phyloP scores from a whole-genome alignment of 495 filamentous ascomycete species.

The Cenococcum geophilum region DNA sequence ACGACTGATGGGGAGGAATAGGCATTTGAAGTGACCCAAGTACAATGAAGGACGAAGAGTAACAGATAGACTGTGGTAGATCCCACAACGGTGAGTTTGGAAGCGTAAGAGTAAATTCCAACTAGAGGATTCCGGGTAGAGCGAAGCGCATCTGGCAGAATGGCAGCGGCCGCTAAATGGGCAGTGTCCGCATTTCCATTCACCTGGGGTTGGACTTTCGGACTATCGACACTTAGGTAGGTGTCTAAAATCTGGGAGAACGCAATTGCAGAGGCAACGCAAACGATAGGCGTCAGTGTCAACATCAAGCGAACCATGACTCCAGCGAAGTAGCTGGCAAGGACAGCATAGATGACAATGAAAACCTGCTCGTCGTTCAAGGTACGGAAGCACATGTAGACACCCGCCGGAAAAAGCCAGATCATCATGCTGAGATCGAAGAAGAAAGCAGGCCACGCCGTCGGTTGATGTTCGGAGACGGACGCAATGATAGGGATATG shows the following conservation, averaged over 20 bases:
- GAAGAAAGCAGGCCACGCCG: constrained; percentile 99
- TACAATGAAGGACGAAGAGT: constrained; percentile 94
- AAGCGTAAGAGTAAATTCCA: constrained; percentile 75
- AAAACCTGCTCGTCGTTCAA: constrained; percentile 97
- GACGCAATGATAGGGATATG: constrained; percentile 99
- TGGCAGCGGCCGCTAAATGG: constrained; percentile 35
- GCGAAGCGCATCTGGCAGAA: constrained; percentile 49
- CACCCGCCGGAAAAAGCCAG: constrained; percentile 97
- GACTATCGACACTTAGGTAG: constrained; percentile 58
- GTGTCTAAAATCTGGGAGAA: constrained; percentile 84
- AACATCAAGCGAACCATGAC: constrained; percentile 99
- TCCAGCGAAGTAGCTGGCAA: constrained; percentile 95
- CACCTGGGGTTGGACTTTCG: constrained; percentile 44
- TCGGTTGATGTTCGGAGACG: constrained; percentile 98
- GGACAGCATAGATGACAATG: constrained; percentile 90
- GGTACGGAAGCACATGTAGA: constrained; percentile 95
- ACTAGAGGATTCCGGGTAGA: constrained; percentile 66
- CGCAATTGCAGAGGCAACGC: constrained; percentile 86
- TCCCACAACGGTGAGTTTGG: constrained; percentile 67
- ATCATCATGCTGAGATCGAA: constrained; percentile 98
- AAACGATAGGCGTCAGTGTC: constrained; percentile 93
- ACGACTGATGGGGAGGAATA: constrained; percentile 98
- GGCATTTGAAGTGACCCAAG: constrained; percentile 98
- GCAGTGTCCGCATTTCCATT: constrained; percentile 44
- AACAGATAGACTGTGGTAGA: constrained; percentile 74